Percentiles rank a stretch among this genome's conserved stretches.
Conservation (phyloP, 208 protist species). For the Leishmania gerbilli region DNA sequence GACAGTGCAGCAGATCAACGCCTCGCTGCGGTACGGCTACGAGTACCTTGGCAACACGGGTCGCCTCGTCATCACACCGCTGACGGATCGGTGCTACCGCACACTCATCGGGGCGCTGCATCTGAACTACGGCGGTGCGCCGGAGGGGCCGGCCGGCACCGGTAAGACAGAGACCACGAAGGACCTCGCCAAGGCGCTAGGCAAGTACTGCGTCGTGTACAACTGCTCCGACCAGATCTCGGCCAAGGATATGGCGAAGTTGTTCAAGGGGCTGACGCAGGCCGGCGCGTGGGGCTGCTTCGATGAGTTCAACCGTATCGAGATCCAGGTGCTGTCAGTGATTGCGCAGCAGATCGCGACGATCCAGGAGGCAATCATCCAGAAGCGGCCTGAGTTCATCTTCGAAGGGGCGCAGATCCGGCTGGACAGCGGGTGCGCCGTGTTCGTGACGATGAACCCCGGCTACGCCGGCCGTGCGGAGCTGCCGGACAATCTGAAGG, state of each 20-base stretch:
- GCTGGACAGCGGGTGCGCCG: slow-evolving; percentile 92
- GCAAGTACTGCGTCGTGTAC: slow-evolving; percentile 98
- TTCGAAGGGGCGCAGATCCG: slow-evolving; percentile 95
- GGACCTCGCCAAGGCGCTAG: slow-evolving; percentile 96
- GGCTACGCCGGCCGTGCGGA: slow-evolving; percentile 97
- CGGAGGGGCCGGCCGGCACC: slow-evolving; percentile 97
- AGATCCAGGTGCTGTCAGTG: slow-evolving; percentile 97
- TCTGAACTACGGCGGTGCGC: slow-evolving; percentile 96
- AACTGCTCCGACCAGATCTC: slow-evolving; percentile 98
- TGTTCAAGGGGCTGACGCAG: slow-evolving; percentile 95
- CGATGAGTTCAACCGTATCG: slow-evolving; percentile 98
- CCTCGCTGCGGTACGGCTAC: slow-evolving; percentile 94
- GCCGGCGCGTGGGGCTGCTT: slow-evolving; percentile 97
- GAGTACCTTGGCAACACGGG: slow-evolving; percentile 97
- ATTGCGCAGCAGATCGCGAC: slow-evolving; percentile 97
- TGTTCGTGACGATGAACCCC: slow-evolving; percentile 99
- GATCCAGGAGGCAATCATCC: slow-evolving; percentile 94
- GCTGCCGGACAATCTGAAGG: slow-evolving; percentile 98
- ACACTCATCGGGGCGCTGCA: slow-evolving; percentile 97
- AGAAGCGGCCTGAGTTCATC: slow-evolving; percentile 87
- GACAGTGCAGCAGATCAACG: slow-evolving; percentile 93
- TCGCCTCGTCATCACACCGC: slow-evolving; percentile 96
- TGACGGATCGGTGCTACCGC: slow-evolving; percentile 96
- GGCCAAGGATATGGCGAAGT: slow-evolving; percentile 96
- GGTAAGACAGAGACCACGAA: slow-evolving; percentile 99